Evolutionary conservation across 73 alveolate species (phyloP).

Genomic region (Tetrahymena malaccensis): DNA sequence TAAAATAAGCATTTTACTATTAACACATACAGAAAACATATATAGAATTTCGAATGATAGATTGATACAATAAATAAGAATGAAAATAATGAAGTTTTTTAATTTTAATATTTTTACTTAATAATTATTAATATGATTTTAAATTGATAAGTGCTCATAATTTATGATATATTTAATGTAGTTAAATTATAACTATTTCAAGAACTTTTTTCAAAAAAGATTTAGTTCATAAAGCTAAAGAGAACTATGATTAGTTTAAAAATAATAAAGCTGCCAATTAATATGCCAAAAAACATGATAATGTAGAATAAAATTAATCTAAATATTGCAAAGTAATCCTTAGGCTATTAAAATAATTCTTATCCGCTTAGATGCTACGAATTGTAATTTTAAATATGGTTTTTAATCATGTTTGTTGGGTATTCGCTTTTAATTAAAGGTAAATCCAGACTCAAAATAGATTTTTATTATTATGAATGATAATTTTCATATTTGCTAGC

Average conservation of each 20-base stretch:
- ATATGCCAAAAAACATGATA: not conserved
- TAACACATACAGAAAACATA: no score
- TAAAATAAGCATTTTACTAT: no score
- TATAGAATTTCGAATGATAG: no score
- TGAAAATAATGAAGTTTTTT: no score
- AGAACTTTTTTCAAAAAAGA: not conserved
- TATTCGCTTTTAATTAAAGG: not conserved
- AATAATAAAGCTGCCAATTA: not conserved
- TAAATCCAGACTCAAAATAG: not conserved
- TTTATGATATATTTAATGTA: no score
- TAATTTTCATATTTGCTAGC: not conserved
- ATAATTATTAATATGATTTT: no score
- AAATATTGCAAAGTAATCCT: not conserved
- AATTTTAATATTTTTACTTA: no score
- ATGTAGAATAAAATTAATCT: not conserved
- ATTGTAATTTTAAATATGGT: not conserved
- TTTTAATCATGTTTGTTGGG: not conserved
- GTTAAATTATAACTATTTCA: not conserved
- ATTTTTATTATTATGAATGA: not conserved
- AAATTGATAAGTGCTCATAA: no score
- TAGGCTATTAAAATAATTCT: not conserved
- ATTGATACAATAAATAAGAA: no score
- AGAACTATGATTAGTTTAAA: not conserved
- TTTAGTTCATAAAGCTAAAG: not conserved
- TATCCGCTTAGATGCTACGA: not conserved